Conservation (phyloP, 2,329 filamentous ascomycete species). For the Ophiosphaerella herpotricha region DNA sequence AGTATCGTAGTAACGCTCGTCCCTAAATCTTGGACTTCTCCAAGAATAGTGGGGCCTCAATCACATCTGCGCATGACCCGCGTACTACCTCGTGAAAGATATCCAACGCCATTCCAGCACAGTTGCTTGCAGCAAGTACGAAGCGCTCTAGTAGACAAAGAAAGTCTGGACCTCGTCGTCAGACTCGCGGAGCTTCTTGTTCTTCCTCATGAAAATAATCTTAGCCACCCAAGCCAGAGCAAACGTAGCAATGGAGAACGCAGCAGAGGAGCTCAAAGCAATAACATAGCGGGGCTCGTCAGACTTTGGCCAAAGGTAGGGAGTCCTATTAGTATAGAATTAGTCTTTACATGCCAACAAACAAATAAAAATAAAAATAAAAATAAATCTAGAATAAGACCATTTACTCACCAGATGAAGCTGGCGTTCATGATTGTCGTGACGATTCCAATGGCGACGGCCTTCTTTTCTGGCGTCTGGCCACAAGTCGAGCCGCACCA, state of each 20-base stretch:
- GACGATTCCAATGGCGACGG: conserved; percentile 51
- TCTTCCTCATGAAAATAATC: conserved; percentile 35
- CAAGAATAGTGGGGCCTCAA: too few species aligned
- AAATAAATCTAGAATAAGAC: not conserved
- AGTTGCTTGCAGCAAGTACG: too few species aligned
- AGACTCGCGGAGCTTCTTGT: conserved; percentile 36
- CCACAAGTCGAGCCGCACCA: conserved; percentile 52
- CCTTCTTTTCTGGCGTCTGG: conserved; percentile 54
- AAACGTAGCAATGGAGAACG: conserved; percentile 38
- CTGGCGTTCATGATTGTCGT: conserved; percentile 51
- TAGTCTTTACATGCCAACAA: not conserved
- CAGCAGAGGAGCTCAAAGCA: conserved; percentile 37
- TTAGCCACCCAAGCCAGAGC: conserved; percentile 39
- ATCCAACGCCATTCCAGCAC: too few species aligned
- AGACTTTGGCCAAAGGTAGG: conserved; percentile 41
- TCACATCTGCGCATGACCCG: too few species aligned
- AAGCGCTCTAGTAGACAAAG: conserved; percentile 34
- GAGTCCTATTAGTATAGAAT: conserved; percentile 25
- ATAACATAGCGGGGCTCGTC: conserved; percentile 38
- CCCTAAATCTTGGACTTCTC: too few species aligned
- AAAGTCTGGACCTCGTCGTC: conserved; percentile 33
- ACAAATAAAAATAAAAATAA: too few species aligned
- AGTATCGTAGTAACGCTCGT: too few species aligned
- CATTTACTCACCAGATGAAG: conserved; percentile 43
- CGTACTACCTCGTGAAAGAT: too few species aligned